These are phyloP conservation scores for Trichoderma lentiforme DNA, from an alignment of 2,329 filamentous ascomycete genomes.

Conservation along the genomic window DNA sequence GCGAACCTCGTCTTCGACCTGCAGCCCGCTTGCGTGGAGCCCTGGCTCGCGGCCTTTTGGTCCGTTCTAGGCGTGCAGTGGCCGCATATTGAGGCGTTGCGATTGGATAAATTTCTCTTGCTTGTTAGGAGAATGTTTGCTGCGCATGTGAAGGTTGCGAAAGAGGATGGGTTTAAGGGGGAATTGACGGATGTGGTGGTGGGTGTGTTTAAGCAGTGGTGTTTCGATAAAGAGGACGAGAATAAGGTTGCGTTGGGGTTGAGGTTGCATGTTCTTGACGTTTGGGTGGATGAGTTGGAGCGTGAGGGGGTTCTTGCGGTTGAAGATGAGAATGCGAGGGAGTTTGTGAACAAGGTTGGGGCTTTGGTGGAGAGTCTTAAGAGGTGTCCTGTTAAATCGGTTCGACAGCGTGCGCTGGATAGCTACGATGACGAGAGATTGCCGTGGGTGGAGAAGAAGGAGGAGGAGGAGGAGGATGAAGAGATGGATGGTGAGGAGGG, in stretches of 20 bases:
- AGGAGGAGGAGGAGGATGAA: constrained; percentile 34
- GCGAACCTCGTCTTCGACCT: constrained; percentile 62
- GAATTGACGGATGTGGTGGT: constrained; percentile 29
- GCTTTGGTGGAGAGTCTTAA: constrained; percentile 55
- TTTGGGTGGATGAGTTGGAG: constrained; percentile 89
- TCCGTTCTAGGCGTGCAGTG: constrained; percentile 67
- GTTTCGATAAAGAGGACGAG: constrained; percentile 35
- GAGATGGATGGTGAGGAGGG: constrained; percentile 39
- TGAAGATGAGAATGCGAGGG: constrained; percentile 33
- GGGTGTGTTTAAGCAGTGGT: constrained; percentile 29
- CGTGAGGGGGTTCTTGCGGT: constrained; percentile 54
- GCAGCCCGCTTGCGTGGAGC: constrained; percentile 40
- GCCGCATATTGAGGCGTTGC: constrained; percentile 69
- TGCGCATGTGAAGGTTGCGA: constrained; percentile 57
- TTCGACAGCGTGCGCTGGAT: constrained; percentile 67
- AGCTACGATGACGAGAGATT: constrained; percentile 71
- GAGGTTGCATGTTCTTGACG: constrained; percentile 80
- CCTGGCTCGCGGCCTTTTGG: constrained; percentile 66
- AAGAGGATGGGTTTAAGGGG: constrained; percentile 35
- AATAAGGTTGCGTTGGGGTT: constrained; percentile 74
- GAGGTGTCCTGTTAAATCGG: constrained; percentile 64
- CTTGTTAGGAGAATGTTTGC: constrained; percentile 76
- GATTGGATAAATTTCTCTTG: constrained; percentile 91
- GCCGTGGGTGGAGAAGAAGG: constrained; percentile 48
- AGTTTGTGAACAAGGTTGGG: constrained; percentile 53